phyloP scores from a whole-genome alignment of 2,329 filamentous ascomycete species.

The Ceratocystis alfenasii region DNA sequence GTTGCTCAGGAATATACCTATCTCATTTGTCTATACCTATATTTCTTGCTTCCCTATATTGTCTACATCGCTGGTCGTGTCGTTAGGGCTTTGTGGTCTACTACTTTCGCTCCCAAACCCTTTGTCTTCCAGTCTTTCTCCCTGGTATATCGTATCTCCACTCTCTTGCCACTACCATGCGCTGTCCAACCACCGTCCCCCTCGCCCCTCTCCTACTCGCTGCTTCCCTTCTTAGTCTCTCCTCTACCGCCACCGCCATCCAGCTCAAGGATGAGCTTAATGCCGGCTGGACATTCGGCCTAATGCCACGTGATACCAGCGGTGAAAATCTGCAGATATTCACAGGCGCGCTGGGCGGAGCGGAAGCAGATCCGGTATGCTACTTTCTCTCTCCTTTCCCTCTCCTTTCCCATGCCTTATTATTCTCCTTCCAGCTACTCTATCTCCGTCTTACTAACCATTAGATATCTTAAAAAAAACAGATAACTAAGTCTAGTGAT shows the following conservation, averaged over 20 bases:
- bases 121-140: too few species aligned
- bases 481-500: constrained; percentile 35
- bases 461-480: background rate
- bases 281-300: constrained; percentile 31
- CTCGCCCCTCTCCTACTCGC: background rate
- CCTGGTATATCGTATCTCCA: background rate
- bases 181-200: background rate
- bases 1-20: too few species aligned
- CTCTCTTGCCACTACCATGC: background rate
- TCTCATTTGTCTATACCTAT: too few species aligned
- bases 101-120: too few species aligned
- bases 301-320: constrained; percentile 28
- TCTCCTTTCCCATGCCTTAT: background rate
- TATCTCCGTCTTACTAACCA: background rate
- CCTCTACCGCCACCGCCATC: constrained; percentile 19
- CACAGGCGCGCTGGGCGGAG: constrained; percentile 32
- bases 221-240: constrained; percentile 11
- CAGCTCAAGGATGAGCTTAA: constrained; percentile 29
- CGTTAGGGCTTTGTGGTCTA: too few species aligned
- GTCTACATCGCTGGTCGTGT: too few species aligned
- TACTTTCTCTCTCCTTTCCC: background rate
- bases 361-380: constrained; percentile 26
- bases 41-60: too few species aligned
- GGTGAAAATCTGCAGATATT: constrained; percentile 34
- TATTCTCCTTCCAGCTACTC: background rate